Conservation (phyloP, 2,329 filamentous ascomycete genomes). For the Apiospora koreana region DNA sequence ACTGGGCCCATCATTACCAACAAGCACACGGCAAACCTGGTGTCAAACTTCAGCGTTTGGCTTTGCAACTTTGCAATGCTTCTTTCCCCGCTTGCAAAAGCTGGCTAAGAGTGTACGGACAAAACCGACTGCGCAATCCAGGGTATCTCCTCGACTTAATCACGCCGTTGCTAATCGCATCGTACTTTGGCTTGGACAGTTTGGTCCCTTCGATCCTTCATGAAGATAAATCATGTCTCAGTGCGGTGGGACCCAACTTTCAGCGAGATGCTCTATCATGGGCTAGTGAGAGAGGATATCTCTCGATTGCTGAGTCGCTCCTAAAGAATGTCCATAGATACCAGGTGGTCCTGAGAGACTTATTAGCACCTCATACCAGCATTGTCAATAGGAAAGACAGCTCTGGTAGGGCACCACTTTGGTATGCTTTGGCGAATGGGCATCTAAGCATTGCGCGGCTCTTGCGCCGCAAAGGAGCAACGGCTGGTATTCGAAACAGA, state of each 20-base stretch:
- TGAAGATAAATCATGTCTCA: neutral
- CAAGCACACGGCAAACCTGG: neutral
- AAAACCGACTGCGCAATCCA: neutral
- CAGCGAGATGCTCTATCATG: constrained; percentile 18
- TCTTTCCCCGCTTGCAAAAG: neutral
- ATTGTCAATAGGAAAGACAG: neutral
- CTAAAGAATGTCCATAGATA: neutral
- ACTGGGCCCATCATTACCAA: constrained; percentile 19
- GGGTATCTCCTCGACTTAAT: neutral
- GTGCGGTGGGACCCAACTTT: neutral
- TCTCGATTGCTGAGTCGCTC: constrained; percentile 13
- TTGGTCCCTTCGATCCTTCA: constrained; percentile 12
- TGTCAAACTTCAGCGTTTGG: constrained; percentile 9
- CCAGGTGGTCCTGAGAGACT: neutral
- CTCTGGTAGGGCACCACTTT: neutral
- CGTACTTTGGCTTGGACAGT: constrained; percentile 16
- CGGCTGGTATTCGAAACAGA: neutral
- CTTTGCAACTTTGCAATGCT: constrained; percentile 16
- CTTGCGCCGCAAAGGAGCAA: neutral
- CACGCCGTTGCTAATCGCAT: constrained; percentile 17
- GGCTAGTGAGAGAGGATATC: constrained; percentile 19
- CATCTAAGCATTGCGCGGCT: neutral
- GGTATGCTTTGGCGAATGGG: neutral
- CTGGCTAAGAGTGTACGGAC: constrained; percentile 15
- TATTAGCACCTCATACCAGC: neutral